Base-by-base conservation (phyloP, 2,329 filamentous ascomycete genomes). In the Elsinoe ampelina region DNA sequence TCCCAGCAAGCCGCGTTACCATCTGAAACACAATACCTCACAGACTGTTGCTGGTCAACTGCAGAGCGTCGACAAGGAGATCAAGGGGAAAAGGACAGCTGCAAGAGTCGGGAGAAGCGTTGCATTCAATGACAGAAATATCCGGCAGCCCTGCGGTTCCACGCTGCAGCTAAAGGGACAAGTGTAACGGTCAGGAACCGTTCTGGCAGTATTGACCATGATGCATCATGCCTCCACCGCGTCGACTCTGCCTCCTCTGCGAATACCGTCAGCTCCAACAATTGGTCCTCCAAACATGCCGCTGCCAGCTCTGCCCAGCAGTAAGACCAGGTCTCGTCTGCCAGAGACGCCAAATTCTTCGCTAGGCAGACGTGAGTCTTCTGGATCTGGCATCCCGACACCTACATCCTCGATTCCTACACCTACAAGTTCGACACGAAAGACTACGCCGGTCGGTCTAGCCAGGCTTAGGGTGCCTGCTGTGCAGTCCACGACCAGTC, bases 101-200 rank as follows among this genome's bases (percentile, higher is more conserved):
- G 48, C 48, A 52, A 52, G 48, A 52, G 48, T 52, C 19, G 48
- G 48, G 48, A 52, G 34, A 30, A 52, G 48, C 48, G 48, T 52
- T 52, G 48, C 48, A 39, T 39, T 52, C 48, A 52, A 52, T 52
- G 48, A 52, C 30, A 38, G 48, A 34, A 36, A 52, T 52, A 52
- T 17, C 48, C 48, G 32, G 45, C 48, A 52, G 48, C 48, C 48
- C 48, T 52, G 48, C 48, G 32, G 48, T 35, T n/a, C n/a, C 32
- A 52, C 32, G 48, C 48, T 52, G 48, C 48, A 52, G 48, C 48
- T 52, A 52, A 39, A 52, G 48, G 48, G 48, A 38, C 17, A 52
- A 34, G 48, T 34, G 48, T 20, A 52, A 52, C 48, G 48, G 48
- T 52, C 34, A 19, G 32, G 32, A 52, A 38, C 48, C 34, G 48